Percentiles rank a stretch among this genome's conserved stretches.
phyloP scores from a whole-genome alignment of 2,329 filamentous ascomycete genomes.

The Thielaviopsis ethacetica region DNA sequence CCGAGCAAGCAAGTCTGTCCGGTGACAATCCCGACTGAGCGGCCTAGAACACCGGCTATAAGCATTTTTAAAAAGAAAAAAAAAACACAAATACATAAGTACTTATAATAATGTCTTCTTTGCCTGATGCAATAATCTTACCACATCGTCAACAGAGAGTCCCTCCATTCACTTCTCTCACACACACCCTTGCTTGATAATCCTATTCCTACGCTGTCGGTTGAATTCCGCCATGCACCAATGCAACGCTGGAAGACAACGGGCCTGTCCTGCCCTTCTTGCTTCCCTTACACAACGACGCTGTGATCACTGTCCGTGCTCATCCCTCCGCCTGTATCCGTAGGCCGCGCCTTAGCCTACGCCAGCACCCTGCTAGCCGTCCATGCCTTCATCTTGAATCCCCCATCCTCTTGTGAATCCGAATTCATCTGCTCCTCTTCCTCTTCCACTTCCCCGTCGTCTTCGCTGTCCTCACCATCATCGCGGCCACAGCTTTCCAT shows the following conservation, averaged over 20 bases:
- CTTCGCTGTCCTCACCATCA: constrained; percentile 28
- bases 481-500: constrained; percentile 6
- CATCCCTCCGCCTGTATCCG: background rate
- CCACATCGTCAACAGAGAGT: background rate
- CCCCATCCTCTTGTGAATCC: background rate
- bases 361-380: no score
- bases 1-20: no score
- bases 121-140: no score
- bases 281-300: background rate
- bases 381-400: no score
- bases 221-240: background rate
- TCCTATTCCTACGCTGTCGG: background rate
- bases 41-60: no score
- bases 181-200: background rate
- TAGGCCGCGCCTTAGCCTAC: no score
- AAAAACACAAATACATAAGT: no score
- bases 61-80: no score
- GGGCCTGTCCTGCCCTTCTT: background rate
- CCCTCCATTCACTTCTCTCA: background rate
- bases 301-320: no score
- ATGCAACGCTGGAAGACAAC: background rate
- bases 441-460: background rate
- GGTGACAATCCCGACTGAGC: no score
- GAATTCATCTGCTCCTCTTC: background rate
- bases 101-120: no score